Evolutionary conservation across 2,329 filamentous ascomycete genomes (phyloP).

Genomic region (Botrytis squamosa): DNA sequence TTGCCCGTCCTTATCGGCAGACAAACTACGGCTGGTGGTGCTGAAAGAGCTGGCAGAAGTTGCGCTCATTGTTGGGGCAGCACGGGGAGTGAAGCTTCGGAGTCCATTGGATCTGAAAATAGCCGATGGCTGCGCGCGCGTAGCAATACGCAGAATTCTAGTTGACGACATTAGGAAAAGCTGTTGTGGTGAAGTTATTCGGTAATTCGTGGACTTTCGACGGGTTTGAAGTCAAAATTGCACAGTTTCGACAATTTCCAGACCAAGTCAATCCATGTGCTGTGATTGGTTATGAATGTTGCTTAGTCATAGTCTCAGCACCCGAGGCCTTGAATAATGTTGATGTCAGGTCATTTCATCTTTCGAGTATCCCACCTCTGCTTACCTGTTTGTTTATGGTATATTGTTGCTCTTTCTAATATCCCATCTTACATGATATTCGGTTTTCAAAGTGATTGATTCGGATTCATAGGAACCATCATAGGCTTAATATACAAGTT

Average conservation of each 20-base stretch:
- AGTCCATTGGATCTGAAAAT: constrained; percentile 64
- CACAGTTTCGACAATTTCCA: constrained; percentile 20
- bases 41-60: constrained; percentile 57
- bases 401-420: no score
- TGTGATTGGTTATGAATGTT: constrained; percentile 14
- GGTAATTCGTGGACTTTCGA: constrained; percentile 20
- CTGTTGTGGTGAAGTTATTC: constrained; percentile 26
- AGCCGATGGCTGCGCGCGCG: constrained; percentile 59
- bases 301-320: constrained; percentile 15
- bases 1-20: constrained; percentile 52
- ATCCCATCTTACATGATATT: background rate
- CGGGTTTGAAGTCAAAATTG: constrained; percentile 21
- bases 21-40: constrained; percentile 52
- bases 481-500: background rate
- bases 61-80: constrained; percentile 50
- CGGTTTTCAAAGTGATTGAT: background rate
- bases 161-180: constrained; percentile 61
- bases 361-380: background rate
- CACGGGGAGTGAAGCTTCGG: constrained; percentile 56
- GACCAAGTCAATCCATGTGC: background rate
- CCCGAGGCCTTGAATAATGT: background rate
- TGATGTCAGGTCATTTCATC: background rate
- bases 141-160: constrained; percentile 68
- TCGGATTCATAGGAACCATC: background rate
- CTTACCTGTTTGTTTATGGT: background rate